A percentile compares a stretch with the other conserved stretches of the same genome.
Evolutionary conservation across 2,329 filamentous ascomycete genomes (phyloP).

Genomic region (Ophiostoma montium): DNA sequence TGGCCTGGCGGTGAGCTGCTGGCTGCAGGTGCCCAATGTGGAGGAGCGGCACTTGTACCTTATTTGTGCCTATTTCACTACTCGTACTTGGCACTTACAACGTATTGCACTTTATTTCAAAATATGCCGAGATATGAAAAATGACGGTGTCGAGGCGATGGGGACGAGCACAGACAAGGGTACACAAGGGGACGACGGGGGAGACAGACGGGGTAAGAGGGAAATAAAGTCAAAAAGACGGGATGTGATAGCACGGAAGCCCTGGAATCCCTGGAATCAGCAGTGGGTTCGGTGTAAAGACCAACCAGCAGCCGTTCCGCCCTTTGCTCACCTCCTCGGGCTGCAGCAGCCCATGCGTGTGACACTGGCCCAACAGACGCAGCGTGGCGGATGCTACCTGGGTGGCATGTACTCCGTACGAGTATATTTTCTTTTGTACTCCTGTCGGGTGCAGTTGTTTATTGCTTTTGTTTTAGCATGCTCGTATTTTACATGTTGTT

Average conservation of each 20-base stretch:
- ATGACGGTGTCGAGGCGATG: no score
- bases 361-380: neutral
- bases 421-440: neutral
- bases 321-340: constrained; percentile 6
- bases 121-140: no score
- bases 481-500: neutral
- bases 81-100: no score
- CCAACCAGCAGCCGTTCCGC: constrained; percentile 11
- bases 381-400: constrained; percentile 3
- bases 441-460: neutral
- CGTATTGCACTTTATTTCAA: no score
- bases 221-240: neutral
- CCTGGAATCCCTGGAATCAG: neutral
- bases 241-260: neutral
- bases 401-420: no score
- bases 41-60: no score
- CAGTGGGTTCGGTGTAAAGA: constrained; percentile 9
- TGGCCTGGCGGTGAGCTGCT: neutral
- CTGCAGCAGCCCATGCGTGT: neutral
- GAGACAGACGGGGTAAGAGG: neutral
- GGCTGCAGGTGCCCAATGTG: constrained; percentile 1
- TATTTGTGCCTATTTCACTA: no score
- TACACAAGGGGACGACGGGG: no score
- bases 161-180: no score
- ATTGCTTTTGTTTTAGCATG: neutral